phyloP scores from a whole-genome alignment of 768 basidiomycete genomes.

The Lanmaoa rubissima region DNA sequence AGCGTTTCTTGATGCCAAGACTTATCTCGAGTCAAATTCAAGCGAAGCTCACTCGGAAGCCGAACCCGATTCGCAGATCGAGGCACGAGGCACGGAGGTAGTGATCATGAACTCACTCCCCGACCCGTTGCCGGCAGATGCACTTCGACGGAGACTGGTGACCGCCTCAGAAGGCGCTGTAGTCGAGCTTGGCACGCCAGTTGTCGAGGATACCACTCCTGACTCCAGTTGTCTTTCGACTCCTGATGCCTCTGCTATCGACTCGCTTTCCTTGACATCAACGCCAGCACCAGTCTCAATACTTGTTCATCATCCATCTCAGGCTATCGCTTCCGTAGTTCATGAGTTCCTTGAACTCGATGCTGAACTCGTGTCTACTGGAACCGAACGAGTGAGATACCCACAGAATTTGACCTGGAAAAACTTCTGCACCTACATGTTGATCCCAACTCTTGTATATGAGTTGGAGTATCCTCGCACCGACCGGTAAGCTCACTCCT shows the following conservation, averaged over 20 bases:
- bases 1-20: slow-evolving; percentile 51
- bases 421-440: slow-evolving; percentile 82
- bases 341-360: slow-evolving; percentile 74
- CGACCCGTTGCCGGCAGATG: slow-evolving; percentile 49
- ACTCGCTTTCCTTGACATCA: slow-evolving; percentile 10
- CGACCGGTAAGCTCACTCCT: slow-evolving; percentile 50
- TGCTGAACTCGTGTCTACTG: slow-evolving; percentile 71
- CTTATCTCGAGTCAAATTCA: slow-evolving; percentile 32
- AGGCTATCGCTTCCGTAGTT: slow-evolving; percentile 64
- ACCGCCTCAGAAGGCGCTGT: slow-evolving; percentile 27
- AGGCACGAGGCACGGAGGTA: slow-evolving; percentile 48
- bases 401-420: slow-evolving; percentile 80
- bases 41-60: slow-evolving; percentile 21
- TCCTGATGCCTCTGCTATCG: slow-evolving; percentile 7
- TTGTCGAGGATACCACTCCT: neutral
- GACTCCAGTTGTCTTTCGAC: slow-evolving; percentile 3
- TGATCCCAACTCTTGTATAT: slow-evolving; percentile 92
- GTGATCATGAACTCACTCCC: slow-evolving; percentile 47
- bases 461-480: slow-evolving; percentile 96
- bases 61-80: slow-evolving; percentile 22
- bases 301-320: slow-evolving; percentile 65
- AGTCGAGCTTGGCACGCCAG: slow-evolving; percentile 2
- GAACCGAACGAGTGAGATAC: slow-evolving; percentile 68
- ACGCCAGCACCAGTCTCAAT: slow-evolving; percentile 37
- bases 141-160: slow-evolving; percentile 57